Base-by-base conservation (phyloP, 257 asterid genomes). In the Plantago ovata region DNA sequence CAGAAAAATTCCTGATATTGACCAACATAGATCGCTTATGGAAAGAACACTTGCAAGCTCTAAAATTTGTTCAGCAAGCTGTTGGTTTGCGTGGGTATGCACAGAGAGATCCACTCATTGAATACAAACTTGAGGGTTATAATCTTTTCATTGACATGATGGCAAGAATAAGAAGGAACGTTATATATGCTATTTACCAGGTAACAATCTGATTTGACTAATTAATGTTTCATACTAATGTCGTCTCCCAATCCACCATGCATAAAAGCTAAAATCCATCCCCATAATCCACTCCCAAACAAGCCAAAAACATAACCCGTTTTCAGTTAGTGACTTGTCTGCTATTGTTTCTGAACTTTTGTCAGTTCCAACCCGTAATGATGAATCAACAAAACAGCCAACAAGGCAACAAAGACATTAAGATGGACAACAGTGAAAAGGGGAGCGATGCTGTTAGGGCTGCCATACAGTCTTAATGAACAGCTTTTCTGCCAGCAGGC, bases 41-140 rank as follows among this genome's bases (percentile, higher is more conserved):
- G 98, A 93, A 93, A 78, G 98, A 89, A 58, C 98, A 93, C 81
- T 78, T 93, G 95, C 98, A 93, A 81, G 95, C 98, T 49, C 81
- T 93, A 38, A 93, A 93, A 70, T 93, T 93, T 73, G 94, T 93
- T n/a, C 98, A 89, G 83, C 98, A 93, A 78, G 98, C 96, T 48
- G 98, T 93, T 24, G 89, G 97, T 33, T 81, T 93, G 63, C 84
- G 98, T 24, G 98, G 98, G 54, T 93, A 93, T 78, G 98, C 98
- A 38, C 98, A 93, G 76, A 79, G 95, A 70, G 98, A 93, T 73
- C 98, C 98, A 36, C 96, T 93, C 32, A 93, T 93, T 15, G 98
- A 89, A 66, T 93, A 89, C 76, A 93, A 93, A 72, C 94, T 93
- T 36, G 98, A 93, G 75, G 98, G 98, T 38, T 93, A 93, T 88